Evolutionary conservation across 1,284 basidiomycete genomes (phyloP).

Genomic region (Anthracocystis panici-leucophaei): DNA sequence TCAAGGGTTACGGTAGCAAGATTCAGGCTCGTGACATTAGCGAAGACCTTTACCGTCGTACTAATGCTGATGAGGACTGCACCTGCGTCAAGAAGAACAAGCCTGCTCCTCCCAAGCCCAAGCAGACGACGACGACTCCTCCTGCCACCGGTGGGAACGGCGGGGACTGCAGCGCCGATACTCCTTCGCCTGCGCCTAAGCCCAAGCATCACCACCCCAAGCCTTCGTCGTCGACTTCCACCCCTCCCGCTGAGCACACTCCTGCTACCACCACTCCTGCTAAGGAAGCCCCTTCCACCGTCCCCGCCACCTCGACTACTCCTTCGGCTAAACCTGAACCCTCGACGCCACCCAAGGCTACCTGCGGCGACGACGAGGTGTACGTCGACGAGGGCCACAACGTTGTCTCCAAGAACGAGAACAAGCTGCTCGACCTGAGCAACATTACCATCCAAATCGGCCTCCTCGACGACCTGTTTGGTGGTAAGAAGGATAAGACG

Average conservation of each 20-base stretch:
- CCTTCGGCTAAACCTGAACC: conserved; percentile 11
- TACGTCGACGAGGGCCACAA: conserved; percentile 55
- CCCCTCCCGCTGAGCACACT: background rate
- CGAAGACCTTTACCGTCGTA: conserved; percentile 42
- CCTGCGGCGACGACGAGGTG: conserved; percentile 28
- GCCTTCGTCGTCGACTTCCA: conserved; percentile 3
- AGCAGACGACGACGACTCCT: conserved; percentile 15
- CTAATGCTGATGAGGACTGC: conserved; percentile 50
- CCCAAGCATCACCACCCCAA: conserved; percentile 11
- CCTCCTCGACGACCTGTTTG: conserved; percentile 30
- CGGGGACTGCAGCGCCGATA: conserved; percentile 11
- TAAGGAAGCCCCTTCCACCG: conserved; percentile 2
- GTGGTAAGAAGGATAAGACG: conserved; percentile 23
- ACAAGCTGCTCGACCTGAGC: conserved; percentile 45
- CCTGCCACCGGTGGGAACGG: conserved; percentile 1
- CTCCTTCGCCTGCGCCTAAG: conserved; percentile 15
- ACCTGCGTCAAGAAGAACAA: conserved; percentile 51
- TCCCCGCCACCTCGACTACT: background rate
- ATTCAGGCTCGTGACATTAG: conserved; percentile 45
- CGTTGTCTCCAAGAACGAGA: conserved; percentile 41
- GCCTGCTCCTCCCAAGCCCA: conserved; percentile 31
- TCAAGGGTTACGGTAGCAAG: conserved; percentile 30
- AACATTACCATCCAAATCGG: conserved; percentile 37
- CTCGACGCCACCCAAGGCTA: conserved; percentile 17
- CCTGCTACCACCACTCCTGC: conserved; percentile 1